Conservation (phyloP, 2,329 filamentous ascomycete genomes). For the Zopfia rhizophila region DNA sequence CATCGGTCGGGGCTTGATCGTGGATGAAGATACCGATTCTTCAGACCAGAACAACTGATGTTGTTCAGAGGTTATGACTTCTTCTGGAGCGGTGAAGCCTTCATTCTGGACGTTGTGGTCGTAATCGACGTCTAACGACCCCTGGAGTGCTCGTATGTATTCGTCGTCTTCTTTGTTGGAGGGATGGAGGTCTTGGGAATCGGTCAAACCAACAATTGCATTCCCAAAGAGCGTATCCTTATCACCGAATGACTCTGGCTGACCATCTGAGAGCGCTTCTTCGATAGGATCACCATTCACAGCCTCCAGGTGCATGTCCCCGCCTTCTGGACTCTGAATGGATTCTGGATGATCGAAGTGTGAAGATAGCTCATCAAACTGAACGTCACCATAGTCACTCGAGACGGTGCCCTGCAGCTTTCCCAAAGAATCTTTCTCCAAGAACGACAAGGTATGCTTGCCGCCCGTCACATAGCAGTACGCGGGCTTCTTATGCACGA, state of each 20-base stretch:
- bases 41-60: neutral
- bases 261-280: slow-evolving; percentile 3
- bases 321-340: neutral
- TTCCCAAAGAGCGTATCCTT: slow-evolving; percentile 43
- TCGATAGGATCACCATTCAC: neutral
- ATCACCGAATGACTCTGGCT: slow-evolving; percentile 39
- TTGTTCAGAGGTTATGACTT: neutral
- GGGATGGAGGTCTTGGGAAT: slow-evolving; percentile 36
- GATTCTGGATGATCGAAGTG: slow-evolving; percentile 7
- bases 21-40: slow-evolving; percentile 8
- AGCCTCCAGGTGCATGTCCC: neutral
- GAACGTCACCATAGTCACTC: slow-evolving; percentile 44
- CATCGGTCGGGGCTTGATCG: slow-evolving; percentile 10
- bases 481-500: slow-evolving; percentile 40
- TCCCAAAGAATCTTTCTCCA: slow-evolving; percentile 8
- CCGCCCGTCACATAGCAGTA: slow-evolving; percentile 39
- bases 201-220: slow-evolving; percentile 43
- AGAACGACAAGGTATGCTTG: slow-evolving; percentile 34
- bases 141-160: slow-evolving; percentile 3
- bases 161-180: slow-evolving; percentile 3
- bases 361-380: slow-evolving; percentile 24
- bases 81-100: slow-evolving; percentile 9
- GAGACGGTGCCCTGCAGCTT: slow-evolving; percentile 14
- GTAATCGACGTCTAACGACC: slow-evolving; percentile 8
- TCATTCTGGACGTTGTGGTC: slow-evolving; percentile 15